Percentiles rank a stretch among this genome's conserved stretches.
Evolutionary conservation across 2,329 filamentous ascomycete genomes (phyloP).

Genomic region (Fusarium subtropicale): DNA sequence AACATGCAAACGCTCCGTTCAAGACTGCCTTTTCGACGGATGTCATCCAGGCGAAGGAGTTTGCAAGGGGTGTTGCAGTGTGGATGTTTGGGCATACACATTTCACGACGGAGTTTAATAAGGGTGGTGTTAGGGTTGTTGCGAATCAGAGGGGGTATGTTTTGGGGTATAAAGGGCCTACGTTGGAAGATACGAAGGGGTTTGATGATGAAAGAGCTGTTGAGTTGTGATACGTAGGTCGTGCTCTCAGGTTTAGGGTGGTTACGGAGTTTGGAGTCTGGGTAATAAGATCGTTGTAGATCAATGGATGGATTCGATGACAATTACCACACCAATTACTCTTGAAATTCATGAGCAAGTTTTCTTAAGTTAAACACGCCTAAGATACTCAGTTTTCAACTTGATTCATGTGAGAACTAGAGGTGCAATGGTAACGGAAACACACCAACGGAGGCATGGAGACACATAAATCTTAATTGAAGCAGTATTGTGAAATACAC

Average conservation of each 20-base stretch:
- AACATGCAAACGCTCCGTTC: constrained; percentile 60
- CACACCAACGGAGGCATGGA: not conserved
- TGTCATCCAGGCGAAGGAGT: constrained; percentile 47
- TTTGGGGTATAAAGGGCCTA: constrained; percentile 42
- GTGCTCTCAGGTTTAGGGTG: not conserved
- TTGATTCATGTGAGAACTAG: not conserved
- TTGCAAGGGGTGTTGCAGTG: constrained; percentile 49
- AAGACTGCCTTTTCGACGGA: constrained; percentile 66
- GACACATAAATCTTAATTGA: not conserved
- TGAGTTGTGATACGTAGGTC: constrained; percentile 30
- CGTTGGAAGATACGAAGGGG: constrained; percentile 41
- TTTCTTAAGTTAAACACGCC: not conserved
- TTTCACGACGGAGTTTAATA: constrained; percentile 54
- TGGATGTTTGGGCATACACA: constrained; percentile 65
- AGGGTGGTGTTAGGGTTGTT: constrained; percentile 53
- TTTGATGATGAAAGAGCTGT: constrained; percentile 43
- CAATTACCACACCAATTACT: not conserved
- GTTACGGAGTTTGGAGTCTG: not conserved
- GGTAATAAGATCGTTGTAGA: not conserved
- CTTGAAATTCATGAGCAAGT: not conserved
- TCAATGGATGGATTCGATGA: not conserved
- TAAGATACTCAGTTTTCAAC: not conserved
- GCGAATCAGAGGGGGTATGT: constrained; percentile 61
- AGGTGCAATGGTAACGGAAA: not conserved
- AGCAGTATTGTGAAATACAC: not conserved